Evolutionary conservation across 1,284 basidiomycete genomes (phyloP).

Genomic region (Cystobasidiaceae sp.): DNA sequence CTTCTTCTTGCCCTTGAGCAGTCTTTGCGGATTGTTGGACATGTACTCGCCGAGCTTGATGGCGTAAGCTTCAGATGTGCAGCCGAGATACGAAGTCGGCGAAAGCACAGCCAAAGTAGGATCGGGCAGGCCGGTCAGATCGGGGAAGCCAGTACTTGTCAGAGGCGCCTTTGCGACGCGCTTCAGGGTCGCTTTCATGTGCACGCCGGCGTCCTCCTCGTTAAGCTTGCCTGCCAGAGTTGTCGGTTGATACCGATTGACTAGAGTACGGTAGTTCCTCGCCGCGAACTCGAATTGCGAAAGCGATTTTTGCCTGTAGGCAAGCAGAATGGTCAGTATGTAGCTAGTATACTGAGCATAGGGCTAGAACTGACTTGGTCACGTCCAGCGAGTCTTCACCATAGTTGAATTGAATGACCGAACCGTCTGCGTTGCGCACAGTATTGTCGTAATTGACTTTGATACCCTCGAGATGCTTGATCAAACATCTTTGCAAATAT

Average conservation of each 20-base stretch:
- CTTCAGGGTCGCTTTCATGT: constrained; percentile 91
- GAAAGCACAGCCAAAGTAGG: constrained; percentile 62
- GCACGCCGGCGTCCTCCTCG: constrained; percentile 61
- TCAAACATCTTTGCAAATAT: constrained; percentile 94
- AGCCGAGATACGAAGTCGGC: constrained; percentile 76
- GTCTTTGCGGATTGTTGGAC: constrained; percentile 67
- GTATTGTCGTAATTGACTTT: constrained; percentile 97
- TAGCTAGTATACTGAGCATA: not conserved
- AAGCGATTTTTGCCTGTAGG: constrained; percentile 14
- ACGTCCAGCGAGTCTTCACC: constrained; percentile 96
- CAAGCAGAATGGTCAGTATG: constrained; percentile 59
- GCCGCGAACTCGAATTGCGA: constrained; percentile 84
- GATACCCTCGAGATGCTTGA: constrained; percentile 96
- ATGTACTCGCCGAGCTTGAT: constrained; percentile 73
- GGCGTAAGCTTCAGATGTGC: constrained; percentile 90
- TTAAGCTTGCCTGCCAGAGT: constrained; percentile 61
- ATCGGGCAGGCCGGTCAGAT: constrained; percentile 6
- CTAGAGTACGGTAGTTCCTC: constrained; percentile 75
- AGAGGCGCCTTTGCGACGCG: constrained; percentile 54
- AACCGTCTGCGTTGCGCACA: constrained; percentile 88
- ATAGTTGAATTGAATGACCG: constrained; percentile 93
- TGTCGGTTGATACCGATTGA: constrained; percentile 66
- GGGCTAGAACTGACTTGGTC: constrained; percentile 61
- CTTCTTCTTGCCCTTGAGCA: constrained; percentile 61
- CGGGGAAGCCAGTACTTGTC: not conserved